Evolutionary conservation across 2,329 filamentous ascomycete genomes (phyloP).

Genomic region (Alternaria gaisen): DNA sequence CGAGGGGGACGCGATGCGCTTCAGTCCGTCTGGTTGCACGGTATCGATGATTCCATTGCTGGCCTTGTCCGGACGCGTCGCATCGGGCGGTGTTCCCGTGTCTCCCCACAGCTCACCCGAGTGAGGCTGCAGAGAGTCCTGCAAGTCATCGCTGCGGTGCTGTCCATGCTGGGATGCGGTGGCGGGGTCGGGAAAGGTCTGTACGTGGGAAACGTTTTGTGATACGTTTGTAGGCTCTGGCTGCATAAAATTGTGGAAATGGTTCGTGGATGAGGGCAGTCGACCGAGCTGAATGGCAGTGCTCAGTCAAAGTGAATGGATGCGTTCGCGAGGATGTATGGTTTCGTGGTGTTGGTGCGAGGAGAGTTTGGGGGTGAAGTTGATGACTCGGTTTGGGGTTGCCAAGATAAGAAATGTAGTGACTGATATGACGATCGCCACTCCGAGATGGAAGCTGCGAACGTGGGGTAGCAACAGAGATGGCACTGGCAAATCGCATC

Average conservation of each 20-base stretch:
- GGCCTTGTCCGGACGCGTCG: conserved; percentile 31
- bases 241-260: conserved; percentile 69
- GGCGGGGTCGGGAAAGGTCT: conserved; percentile 49
- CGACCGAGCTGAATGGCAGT: conserved; percentile 64
- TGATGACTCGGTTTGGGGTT: conserved; percentile 19
- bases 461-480: conserved; percentile 21
- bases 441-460: conserved; percentile 11
- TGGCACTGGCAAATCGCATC: conserved; percentile 4
- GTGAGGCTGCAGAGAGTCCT: conserved; percentile 53
- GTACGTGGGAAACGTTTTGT: conserved; percentile 55
- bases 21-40: conserved; percentile 43
- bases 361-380: conserved; percentile 13
- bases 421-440: conserved; percentile 27
- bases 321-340: conserved; percentile 30
- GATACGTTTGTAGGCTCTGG: conserved; percentile 63
- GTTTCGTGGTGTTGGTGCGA: conserved; percentile 25
- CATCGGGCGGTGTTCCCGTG: conserved; percentile 29
- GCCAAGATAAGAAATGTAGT: conserved; percentile 19
- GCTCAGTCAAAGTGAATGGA: conserved; percentile 45
- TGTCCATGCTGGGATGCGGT: conserved; percentile 67
- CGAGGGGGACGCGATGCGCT: conserved; percentile 20
- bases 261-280: conserved; percentile 41
- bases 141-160: conserved; percentile 57
- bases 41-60: conserved; percentile 18
- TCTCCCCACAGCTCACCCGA: conserved; percentile 45